Evolutionary conservation across 768 basidiomycete species (phyloP), one percentile per base, ranked within the genome.

Genomic region (Boletus edulis): DNA sequence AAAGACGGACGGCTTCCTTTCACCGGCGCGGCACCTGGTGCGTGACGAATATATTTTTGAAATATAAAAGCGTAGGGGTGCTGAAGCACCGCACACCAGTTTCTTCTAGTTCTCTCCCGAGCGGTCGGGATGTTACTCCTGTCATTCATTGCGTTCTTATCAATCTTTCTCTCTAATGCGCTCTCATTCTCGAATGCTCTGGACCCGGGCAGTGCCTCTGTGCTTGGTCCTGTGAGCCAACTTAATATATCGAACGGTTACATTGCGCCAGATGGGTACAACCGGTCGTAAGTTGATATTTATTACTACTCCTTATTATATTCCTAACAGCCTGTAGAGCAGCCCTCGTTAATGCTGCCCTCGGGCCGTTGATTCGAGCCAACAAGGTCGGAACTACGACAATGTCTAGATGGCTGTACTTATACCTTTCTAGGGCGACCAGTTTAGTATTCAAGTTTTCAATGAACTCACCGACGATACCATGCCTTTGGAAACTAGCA

Each of bases 401-500:
- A 18, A 15, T 22, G 10, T 29, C 34, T 20, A 22, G 1, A 29
- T 14, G n/a, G 22, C n/a, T 2, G 15, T 29, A 10, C 46, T 54
- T 4, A 48, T 8, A 5, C 32, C 9, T 37, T 13, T n/a, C 12
- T 22, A 55, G 54, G 15, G 15, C 2, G 42, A 55, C 4, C 6
- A 20, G 5, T 55, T 55, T 6, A 10, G 14, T 13, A 45, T 55
- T 15, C 24, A 22, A 32, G 35, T 55, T 18, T 5, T 49, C 1
- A 39, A 55, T 15, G n/a, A n/a, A 34, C 54, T 55, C 29, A 75
- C 68, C 0, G 77, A 83, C 46, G 54, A 58, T 5, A 71, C 75
- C 5, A 83, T 84, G 80, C 58, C 75, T 38, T 70, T 75, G 48
- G 69, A 70, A 14, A 84, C 83, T 5, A 79, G 76, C 14, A 40